Conservation (phyloP, 208 protist species). For the Leishmania lainsoni region DNA sequence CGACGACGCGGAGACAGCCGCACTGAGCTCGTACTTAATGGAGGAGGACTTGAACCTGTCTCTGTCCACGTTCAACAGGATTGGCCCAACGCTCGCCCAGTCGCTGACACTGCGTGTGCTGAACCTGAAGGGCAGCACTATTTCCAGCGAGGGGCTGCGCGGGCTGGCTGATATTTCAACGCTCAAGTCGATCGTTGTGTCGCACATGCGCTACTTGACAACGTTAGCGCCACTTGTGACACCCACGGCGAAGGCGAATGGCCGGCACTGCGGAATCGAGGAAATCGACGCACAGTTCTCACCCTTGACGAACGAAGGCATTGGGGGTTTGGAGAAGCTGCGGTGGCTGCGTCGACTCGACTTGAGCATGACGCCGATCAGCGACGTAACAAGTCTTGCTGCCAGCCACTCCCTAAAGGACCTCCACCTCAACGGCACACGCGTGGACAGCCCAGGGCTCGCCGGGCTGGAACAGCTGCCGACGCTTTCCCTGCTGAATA, state of each 20-base stretch:
- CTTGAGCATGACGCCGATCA: constrained; percentile 61
- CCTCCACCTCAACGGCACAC: constrained; percentile 43
- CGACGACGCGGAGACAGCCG: constrained; percentile 20
- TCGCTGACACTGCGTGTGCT: constrained; percentile 50
- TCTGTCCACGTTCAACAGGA: constrained; percentile 52
- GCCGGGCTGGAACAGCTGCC: constrained; percentile 46
- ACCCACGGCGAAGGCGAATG: constrained; percentile 23
- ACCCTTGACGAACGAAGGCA: constrained; percentile 36
- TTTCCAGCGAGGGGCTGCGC: constrained; percentile 46
- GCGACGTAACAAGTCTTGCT: constrained; percentile 45
- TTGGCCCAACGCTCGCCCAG: constrained; percentile 38
- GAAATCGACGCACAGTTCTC: constrained; percentile 75
- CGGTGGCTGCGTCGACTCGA: constrained; percentile 47
- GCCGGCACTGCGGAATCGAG: constrained; percentile 36
- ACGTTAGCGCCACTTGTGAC: constrained; percentile 51
- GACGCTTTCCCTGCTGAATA: constrained; percentile 38
- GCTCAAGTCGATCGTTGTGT: constrained; percentile 46
- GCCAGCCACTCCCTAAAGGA: constrained; percentile 42
- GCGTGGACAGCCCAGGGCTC: constrained; percentile 43
- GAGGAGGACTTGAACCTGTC: constrained; percentile 58
- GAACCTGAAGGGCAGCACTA: constrained; percentile 56
- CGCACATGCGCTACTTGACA: constrained; percentile 51
- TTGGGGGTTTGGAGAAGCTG: constrained; percentile 39
- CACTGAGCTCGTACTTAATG: constrained; percentile 42
- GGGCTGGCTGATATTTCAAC: constrained; percentile 52